phyloP scores from a whole-genome alignment of 441 rosid species.

The Croton setiger region DNA sequence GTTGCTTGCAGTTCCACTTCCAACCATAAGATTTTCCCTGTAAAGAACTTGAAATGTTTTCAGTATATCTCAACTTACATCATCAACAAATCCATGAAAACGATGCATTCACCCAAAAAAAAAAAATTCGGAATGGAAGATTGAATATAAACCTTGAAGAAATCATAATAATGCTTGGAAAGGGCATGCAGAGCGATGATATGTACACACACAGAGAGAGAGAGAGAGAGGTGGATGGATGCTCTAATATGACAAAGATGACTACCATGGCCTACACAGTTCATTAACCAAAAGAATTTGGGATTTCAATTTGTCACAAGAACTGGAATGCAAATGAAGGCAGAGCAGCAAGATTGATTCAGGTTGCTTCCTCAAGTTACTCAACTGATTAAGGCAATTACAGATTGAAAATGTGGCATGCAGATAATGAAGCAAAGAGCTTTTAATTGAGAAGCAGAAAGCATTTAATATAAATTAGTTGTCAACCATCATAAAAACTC shows the following conservation, averaged over 20 bases:
- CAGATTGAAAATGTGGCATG: background rate
- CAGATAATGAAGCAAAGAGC: slow-evolving; percentile 6
- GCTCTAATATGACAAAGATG: background rate
- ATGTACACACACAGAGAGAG: background rate
- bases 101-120: background rate
- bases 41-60: slow-evolving; percentile 17
- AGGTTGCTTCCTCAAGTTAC: background rate
- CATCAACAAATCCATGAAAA: slow-evolving; percentile 10
- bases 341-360: background rate
- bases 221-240: too few species aligned
- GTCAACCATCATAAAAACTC: background rate
- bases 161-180: background rate
- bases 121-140: background rate
- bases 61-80: slow-evolving; percentile 2
- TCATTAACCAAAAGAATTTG: background rate
- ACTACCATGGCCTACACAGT: background rate
- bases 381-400: background rate
- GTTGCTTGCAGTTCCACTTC: slow-evolving; percentile 53
- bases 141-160: background rate
- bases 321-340: background rate
- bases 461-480: background rate
- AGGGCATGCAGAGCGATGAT: background rate
- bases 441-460: background rate
- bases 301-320: slow-evolving; percentile 10
- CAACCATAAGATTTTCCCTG: slow-evolving; percentile 69